Conservation (phyloP, 139 green algal species). For the Tetradesmus obliquus region DNA sequence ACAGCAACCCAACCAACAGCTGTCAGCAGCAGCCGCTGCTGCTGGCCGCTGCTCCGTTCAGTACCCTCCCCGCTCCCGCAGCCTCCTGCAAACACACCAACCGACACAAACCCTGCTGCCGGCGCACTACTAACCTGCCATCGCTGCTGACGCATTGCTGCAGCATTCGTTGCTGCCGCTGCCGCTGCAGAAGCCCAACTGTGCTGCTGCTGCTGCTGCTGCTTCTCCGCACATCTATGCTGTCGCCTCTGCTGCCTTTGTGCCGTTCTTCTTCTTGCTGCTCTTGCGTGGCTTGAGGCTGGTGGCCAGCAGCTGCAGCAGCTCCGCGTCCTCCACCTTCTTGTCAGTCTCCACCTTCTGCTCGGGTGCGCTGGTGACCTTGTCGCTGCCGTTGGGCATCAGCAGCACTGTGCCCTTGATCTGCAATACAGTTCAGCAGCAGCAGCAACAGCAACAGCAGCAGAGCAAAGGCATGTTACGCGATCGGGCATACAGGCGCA, state of each 20-base stretch:
- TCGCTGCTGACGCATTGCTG: neutral
- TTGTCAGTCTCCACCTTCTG: slow-evolving; percentile 88
- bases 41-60: neutral
- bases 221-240: neutral
- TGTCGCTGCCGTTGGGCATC: slow-evolving; percentile 95
- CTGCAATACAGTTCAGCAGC: slow-evolving; percentile 76
- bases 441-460: neutral
- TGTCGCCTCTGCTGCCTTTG: slow-evolving; percentile 18
- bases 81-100: neutral
- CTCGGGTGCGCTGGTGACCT: slow-evolving; percentile 76
- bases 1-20: neutral
- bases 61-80: neutral
- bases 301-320: slow-evolving; percentile 63
- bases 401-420: slow-evolving; percentile 98
- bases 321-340: slow-evolving; percentile 66
- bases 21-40: neutral
- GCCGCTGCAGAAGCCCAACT: neutral
- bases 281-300: slow-evolving; percentile 68
- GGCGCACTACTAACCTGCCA: too few relatives aligned
- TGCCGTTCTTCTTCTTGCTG: slow-evolving; percentile 79
- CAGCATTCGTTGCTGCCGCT: neutral
- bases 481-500: slow-evolving; percentile 41
- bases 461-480: neutral
- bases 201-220: neutral
- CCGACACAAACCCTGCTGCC: neutral